Evolutionary conservation across 148 eudicot species (phyloP), one percentile per base, ranked within the genome.

Genomic region (Heliosperma pusillum): DNA sequence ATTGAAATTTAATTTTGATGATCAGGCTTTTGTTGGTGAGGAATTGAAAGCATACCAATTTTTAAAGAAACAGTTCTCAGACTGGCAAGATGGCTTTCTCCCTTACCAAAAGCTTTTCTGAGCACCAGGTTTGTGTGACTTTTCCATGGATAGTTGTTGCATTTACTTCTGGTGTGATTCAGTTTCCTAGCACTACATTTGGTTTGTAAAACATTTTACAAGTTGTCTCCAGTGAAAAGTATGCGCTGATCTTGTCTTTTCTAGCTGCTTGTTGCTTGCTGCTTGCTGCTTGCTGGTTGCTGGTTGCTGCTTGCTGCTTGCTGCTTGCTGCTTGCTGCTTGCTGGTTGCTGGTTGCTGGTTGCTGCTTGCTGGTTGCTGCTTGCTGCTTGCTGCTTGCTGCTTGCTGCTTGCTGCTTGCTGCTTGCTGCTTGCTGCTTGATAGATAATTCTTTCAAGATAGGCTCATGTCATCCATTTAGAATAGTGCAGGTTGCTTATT

Each of bases 121-220:
- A 90, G 61, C 87, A 86, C 76, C 84, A 94, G 98, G 97, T 94
- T 52, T 76, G 74, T 60, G 58, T 77, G 19, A 71, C 60, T 10
- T 10, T 33, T 47, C 47, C 12, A 26, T 61, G 66, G 29, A 74
- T 80, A 62, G 7, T 26, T 72, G 12, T 53, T 26, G 9, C 20
- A 19, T 20, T 27, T 7, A 67, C 7, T 29, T 44, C n/a, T 12
- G 47, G 7, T n/a, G 61, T 64, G 60, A 69, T 56, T 36, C 21
- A 62, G 66, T 62, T 61, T 24, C 6, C 1, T 57, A 19, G 64
- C 22, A 56, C 29, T 67, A 0, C 53, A 30, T 29, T 4, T 74
- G 3, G 25, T 19, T 50, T 52, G 12, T 50, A 30, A 27, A 45
- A 24, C 36, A 3, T 27, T 22, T 52, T 50, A 20, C 70, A 25